Conservation (phyloP, 2,329 filamentous ascomycete genomes). For the Pyrenophora teres region DNA sequence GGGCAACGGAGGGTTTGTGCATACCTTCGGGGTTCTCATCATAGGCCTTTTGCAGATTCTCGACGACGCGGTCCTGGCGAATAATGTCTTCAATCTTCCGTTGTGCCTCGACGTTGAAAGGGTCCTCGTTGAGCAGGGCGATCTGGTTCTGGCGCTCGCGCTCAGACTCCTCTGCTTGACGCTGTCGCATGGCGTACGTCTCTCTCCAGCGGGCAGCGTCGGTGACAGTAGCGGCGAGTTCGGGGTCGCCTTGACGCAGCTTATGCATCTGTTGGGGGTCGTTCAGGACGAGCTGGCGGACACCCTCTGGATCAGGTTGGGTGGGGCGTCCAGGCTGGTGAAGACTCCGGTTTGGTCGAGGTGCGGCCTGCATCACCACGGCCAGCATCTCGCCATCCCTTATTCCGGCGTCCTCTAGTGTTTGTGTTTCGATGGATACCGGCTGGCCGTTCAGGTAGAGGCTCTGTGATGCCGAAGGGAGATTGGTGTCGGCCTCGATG, state of each 20-base stretch:
- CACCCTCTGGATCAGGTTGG: conserved; percentile 69
- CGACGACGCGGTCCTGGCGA: conserved; percentile 87
- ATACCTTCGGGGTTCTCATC: conserved; percentile 96
- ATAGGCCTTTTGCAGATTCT: conserved; percentile 95
- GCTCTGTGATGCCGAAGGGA: conserved; percentile 74
- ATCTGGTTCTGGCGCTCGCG: conserved; percentile 82
- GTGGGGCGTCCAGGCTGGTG: conserved; percentile 14
- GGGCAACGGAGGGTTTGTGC: conserved; percentile 24
- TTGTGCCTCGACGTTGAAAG: conserved; percentile 92
- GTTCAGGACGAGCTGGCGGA: conserved; percentile 81
- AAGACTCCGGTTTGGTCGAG: conserved; percentile 16
- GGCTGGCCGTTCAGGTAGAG: conserved; percentile 89
- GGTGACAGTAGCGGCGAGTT: conserved; percentile 75
- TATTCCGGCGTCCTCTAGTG: conserved; percentile 79
- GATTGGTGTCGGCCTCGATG: conserved; percentile 80
- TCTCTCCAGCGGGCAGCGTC: conserved; percentile 77
- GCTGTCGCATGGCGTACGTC: conserved; percentile 69
- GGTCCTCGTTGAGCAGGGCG: conserved; percentile 84
- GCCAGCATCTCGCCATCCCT: conserved; percentile 91
- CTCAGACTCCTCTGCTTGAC: conserved; percentile 73
- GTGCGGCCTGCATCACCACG: conserved; percentile 66
- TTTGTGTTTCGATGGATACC: conserved; percentile 76
- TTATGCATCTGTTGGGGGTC: conserved; percentile 74
- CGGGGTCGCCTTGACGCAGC: conserved; percentile 72
- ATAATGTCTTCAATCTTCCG: conserved; percentile 96